These are phyloP conservation scores for Septoria petroselini DNA, from an alignment of 2,329 filamentous ascomycete genomes.

Conservation along the genomic window DNA sequence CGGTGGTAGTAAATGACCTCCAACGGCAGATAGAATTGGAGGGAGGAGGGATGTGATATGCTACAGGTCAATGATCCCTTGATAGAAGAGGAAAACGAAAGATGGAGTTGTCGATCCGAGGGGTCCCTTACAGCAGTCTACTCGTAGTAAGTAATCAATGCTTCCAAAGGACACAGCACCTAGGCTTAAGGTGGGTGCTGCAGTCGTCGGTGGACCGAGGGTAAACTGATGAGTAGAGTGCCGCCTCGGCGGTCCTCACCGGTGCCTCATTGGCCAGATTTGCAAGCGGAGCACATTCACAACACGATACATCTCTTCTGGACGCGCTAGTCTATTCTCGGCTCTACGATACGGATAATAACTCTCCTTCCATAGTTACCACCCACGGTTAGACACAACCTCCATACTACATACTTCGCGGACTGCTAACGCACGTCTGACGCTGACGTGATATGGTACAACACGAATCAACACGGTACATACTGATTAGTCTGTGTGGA, in stretches of 20 bases:
- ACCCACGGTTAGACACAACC: no score
- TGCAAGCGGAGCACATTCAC: background rate
- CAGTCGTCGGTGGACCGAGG: constrained; percentile 3
- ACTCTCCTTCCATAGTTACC: background rate
- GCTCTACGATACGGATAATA: constrained; percentile 2
- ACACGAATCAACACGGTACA: no score
- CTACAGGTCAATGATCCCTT: constrained; percentile 1
- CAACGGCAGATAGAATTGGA: background rate
- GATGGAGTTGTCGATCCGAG: background rate
- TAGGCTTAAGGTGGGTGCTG: background rate
- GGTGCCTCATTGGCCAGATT: background rate
- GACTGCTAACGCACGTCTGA: no score
- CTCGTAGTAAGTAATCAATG: constrained; percentile 1
- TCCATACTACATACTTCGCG: no score
- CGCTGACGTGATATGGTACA: no score
- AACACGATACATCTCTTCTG: background rate
- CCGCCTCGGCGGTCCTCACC: background rate
- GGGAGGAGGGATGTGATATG: background rate
- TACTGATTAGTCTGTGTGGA: no score
- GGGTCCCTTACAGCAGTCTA: constrained; percentile 5
- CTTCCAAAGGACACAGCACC: background rate
- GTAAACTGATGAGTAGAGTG: background rate
- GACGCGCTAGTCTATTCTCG: background rate
- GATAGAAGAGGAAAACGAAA: constrained; percentile 5
- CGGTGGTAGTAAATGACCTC: background rate